A percentile compares a stretch with the other conserved stretches of the same genome.
Evolutionary conservation across 164 flowering plant genomes (phyloP).

Genomic region (Chloranthus sessilifolius): DNA sequence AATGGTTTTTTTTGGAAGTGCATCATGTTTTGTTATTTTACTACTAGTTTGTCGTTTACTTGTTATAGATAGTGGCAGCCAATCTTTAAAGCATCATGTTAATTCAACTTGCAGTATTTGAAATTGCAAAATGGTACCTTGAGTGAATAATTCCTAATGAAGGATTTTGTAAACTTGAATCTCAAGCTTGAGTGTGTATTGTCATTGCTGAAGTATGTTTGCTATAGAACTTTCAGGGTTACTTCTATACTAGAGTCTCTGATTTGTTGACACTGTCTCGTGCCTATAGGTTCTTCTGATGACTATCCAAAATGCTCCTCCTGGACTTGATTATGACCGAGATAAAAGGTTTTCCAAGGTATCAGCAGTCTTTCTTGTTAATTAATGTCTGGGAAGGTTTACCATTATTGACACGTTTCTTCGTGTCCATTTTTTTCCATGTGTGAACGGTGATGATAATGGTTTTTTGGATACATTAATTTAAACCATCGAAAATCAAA

Average conservation of each 20-base stretch:
- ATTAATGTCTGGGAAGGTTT: slow-evolving; percentile 5
- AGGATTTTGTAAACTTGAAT: not conserved
- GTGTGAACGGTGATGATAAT: not conserved
- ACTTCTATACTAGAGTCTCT: slow-evolving; percentile 5
- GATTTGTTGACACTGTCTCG: not conserved
- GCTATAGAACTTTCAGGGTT: not conserved
- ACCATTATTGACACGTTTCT: not conserved
- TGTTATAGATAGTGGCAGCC: too few relatives aligned
- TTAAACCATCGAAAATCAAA: not conserved
- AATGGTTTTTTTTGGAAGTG: not conserved
- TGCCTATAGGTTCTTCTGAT: slow-evolving; percentile 38
- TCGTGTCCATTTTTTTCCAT: not conserved
- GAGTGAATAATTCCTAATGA: too few relatives aligned
- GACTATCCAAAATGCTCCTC: slow-evolving; percentile 47
- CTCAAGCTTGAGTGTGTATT: not conserved
- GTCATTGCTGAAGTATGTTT: not conserved
- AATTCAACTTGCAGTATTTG: too few relatives aligned
- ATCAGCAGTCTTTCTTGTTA: slow-evolving; percentile 31
- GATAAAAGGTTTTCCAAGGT: slow-evolving; percentile 98
- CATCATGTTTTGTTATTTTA: slow-evolving; percentile 1
- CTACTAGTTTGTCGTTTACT: too few relatives aligned
- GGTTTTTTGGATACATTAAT: too few relatives aligned
- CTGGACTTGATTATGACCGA: slow-evolving; percentile 92
- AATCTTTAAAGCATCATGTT: too few relatives aligned
- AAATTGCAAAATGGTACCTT: too few relatives aligned